Evolutionary conservation across 2,329 filamentous ascomycete species (phyloP).

Genomic region (Trichoderma sp.): DNA sequence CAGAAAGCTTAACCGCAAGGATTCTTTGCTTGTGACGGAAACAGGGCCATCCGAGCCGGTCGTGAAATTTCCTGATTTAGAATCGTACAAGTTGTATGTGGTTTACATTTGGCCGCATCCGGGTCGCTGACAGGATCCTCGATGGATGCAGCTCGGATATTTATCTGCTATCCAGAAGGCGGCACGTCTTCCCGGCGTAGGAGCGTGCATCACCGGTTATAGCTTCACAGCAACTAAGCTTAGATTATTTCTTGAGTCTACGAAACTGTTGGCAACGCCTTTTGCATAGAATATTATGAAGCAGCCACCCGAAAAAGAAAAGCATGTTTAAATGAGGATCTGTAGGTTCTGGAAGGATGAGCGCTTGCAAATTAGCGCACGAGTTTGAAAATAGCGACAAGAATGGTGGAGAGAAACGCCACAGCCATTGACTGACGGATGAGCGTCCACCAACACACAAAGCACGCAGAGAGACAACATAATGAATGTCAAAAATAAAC

Average conservation of each 20-base stretch:
- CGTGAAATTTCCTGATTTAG: neutral
- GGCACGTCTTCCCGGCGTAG: neutral
- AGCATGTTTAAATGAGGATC: neutral
- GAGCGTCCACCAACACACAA: neutral
- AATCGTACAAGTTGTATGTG: neutral
- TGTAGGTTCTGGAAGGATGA: neutral
- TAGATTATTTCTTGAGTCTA: neutral
- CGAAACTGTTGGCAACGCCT: too few relatives aligned
- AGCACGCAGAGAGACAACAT: neutral
- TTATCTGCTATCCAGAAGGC: neutral
- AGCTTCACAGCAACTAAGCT: neutral
- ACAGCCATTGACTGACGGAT: neutral
- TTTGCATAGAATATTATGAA: neutral
- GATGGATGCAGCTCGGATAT: neutral
- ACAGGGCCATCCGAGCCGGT: neutral
- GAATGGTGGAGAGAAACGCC: neutral
- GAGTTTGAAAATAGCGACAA: neutral
- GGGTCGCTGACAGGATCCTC: neutral
- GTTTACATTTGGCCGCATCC: neutral
- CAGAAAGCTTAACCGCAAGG: neutral
- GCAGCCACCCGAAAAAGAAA: neutral
- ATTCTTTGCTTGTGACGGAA: neutral
- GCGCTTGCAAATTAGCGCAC: neutral
- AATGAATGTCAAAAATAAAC: neutral
- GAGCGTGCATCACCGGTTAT: neutral